phyloP scores from a whole-genome alignment of 306 rosid species.

The Casuarina cunninghamiana region DNA sequence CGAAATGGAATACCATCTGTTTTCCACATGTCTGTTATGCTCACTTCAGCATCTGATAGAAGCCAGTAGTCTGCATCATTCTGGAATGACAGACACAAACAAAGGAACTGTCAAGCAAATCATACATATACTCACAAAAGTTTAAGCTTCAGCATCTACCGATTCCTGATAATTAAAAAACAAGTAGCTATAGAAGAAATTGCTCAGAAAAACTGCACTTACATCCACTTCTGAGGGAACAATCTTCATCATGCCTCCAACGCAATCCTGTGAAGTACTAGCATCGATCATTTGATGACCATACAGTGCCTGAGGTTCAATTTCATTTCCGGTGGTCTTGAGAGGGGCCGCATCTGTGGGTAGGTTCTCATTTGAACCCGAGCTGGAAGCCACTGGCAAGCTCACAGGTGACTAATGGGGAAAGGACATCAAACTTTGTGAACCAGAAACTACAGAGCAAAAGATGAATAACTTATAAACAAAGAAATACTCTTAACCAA shows the following conservation, averaged over 20 bases:
- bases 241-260: slow-evolving; percentile 95
- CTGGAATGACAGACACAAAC: slow-evolving; percentile 41
- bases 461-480: not conserved
- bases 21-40: slow-evolving; percentile 98
- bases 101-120: not conserved
- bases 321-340: slow-evolving; percentile 50
- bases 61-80: slow-evolving; percentile 98
- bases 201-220: slow-evolving; percentile 39
- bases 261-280: slow-evolving; percentile 63
- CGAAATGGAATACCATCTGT: slow-evolving; percentile 78
- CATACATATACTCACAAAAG: not conserved
- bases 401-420: slow-evolving; percentile 29
- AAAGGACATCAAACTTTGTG: not conserved
- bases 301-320: slow-evolving; percentile 58
- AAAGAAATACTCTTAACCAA: not conserved
- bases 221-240: slow-evolving; percentile 94
- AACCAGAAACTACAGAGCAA: not conserved
- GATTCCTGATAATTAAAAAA: not conserved
- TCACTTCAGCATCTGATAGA: slow-evolving; percentile 88
- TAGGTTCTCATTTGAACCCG: slow-evolving; percentile 68
- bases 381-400: slow-evolving; percentile 78
- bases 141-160: not conserved
- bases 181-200: slow-evolving; percentile 2
- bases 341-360: slow-evolving; percentile 48
- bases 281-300: slow-evolving; percentile 60